A percentile compares a stretch with the other conserved stretches of the same genome.
Conservation (phyloP, 169 alveolate genomes). For the Perkinsus marinus region DNA sequence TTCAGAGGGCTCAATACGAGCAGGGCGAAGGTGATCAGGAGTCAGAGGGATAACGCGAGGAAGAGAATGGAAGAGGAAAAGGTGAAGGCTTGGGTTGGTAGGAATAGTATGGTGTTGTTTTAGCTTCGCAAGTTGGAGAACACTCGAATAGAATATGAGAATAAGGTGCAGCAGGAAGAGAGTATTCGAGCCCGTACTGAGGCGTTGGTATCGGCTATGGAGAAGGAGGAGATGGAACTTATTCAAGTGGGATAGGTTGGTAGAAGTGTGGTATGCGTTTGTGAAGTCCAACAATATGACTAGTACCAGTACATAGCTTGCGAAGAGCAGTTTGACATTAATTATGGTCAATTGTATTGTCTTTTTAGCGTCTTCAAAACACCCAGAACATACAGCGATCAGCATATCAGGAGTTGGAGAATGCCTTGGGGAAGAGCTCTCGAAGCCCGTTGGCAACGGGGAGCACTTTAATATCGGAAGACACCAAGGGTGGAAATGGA, state of each 20-base stretch:
- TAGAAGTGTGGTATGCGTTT: too few species aligned
- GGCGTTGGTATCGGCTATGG: slow-evolving; percentile 25
- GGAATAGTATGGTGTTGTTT: background rate
- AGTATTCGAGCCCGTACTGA: slow-evolving; percentile 11
- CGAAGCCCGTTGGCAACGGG: background rate
- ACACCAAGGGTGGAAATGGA: background rate
- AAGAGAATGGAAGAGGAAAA: slow-evolving; percentile 15
- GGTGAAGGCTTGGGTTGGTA: background rate
- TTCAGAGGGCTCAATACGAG: background rate
- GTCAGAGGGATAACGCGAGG: slow-evolving; percentile 13
- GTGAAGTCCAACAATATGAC: too few species aligned
- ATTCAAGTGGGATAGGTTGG: background rate
- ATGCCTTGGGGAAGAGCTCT: background rate
- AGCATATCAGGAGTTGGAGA: background rate
- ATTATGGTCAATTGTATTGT: background rate
- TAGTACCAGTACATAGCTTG: too few species aligned
- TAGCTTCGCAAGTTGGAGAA: slow-evolving; percentile 12
- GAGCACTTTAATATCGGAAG: background rate
- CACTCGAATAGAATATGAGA: slow-evolving; percentile 18
- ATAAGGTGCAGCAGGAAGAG: slow-evolving; percentile 28
- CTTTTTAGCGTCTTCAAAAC: slow-evolving; percentile 19
- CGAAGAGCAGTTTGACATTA: background rate
- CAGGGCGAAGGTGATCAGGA: slow-evolving; percentile 14
- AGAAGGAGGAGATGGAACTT: slow-evolving; percentile 31
- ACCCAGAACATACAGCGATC: slow-evolving; percentile 14